Evolutionary conservation across 2,329 filamentous ascomycete genomes (phyloP), one percentile per base, ranked within the genome.

Genomic region (Aspergillus versicolor): DNA sequence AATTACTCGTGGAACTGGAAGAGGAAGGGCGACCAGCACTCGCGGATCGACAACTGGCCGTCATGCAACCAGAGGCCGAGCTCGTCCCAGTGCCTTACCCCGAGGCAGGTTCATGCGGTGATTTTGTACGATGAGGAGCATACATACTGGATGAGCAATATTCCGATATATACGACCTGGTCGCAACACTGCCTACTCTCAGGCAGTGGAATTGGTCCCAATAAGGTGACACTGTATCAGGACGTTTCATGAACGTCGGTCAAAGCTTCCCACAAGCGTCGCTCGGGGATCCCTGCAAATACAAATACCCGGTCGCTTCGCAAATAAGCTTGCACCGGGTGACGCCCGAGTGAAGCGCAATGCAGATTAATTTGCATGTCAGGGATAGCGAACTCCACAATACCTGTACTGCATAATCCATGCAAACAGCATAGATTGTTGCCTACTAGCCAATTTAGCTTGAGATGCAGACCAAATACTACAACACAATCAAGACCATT

Each of bases 51-150:
- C 63, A 46, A 51, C 63, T 52, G 61, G 70, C 56, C 72, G 74
- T 27, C 73, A 77, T 66, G 60, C 73, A 17, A 76, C 73, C 13
- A 63, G 74, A 67, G 73, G 74, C 40, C 67, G 72, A 41, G 65
- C 62, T 55, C 73, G 75, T 24, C 63, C 71, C 5, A 76, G 74
- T 51, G 74, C 70, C 32, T 61, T 77, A 43, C 74, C 75, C 19
- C 69, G 75, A 54, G 75, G 73, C 7, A 73, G 72, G 56, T 75
- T 74, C 17, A 61, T 65, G 44, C 72, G 71, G 57, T 78, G 68
- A 73, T 59, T 8, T 15, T 44, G 38, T 24, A 41, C 32, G 22
- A 15, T 30, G 15, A 38, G 19, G 13, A 17, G 19, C 17, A 43
- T 44, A 24, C 37, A 21, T 51, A n/a, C 4, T 32, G 37, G 41